phyloP scores from a whole-genome alignment of 2,329 filamentous ascomycete genomes.

The Cladosporium sp. region DNA sequence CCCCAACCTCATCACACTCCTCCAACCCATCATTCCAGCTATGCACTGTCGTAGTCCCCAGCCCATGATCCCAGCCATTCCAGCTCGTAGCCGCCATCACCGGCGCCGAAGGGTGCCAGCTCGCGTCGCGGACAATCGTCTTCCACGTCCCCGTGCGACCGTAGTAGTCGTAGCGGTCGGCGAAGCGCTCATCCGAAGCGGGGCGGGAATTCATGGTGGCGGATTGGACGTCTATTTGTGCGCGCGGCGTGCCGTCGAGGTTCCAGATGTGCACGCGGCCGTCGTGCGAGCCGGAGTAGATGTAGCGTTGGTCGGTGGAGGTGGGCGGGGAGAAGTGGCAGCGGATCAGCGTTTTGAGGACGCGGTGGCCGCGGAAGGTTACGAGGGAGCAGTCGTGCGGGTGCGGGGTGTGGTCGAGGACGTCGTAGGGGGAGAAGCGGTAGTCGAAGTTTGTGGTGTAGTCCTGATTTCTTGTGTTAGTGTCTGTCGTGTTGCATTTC shows the following conservation, averaged over 20 bases:
- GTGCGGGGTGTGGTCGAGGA: constrained; percentile 68
- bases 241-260: constrained; percentile 80
- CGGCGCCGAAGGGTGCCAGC: constrained; percentile 85
- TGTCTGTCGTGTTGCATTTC: background rate
- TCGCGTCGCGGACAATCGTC: constrained; percentile 82
- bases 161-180: constrained; percentile 58
- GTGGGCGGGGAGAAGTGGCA: constrained; percentile 91
- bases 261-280: constrained; percentile 93
- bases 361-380: constrained; percentile 86
- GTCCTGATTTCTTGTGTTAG: constrained; percentile 38
- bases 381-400: constrained; percentile 88
- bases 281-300: constrained; percentile 88
- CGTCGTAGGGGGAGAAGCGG: constrained; percentile 66
- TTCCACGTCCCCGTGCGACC: constrained; percentile 64
- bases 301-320: constrained; percentile 85
- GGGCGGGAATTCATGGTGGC: constrained; percentile 67
- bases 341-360: constrained; percentile 85
- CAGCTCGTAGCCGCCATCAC: constrained; percentile 82
- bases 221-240: constrained; percentile 69
- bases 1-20: constrained; percentile 59
- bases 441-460: constrained; percentile 72
- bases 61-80: constrained; percentile 73
- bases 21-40: constrained; percentile 69
- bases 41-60: constrained; percentile 76
- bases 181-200: constrained; percentile 52